Percentiles rank a stretch among this genome's conserved stretches.
These are phyloP conservation scores for Wallacemonas rigidus DNA, from an alignment of 208 protist genomes.

Conservation along the genomic window DNA sequence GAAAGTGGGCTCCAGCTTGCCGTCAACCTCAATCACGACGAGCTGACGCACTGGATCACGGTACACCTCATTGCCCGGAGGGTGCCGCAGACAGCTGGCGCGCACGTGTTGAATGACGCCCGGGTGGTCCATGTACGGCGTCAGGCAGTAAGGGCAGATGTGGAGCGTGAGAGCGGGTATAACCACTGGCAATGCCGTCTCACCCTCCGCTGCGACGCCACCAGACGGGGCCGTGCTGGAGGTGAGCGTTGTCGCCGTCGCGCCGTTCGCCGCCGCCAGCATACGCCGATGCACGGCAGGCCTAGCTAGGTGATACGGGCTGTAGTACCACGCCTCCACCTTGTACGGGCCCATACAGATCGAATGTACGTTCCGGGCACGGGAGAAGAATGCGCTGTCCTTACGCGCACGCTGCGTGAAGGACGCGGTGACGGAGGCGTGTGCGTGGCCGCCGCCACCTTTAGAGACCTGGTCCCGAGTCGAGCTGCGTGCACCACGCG, in stretches of 20 bases:
- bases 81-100: slow-evolving; percentile 88
- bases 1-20: slow-evolving; percentile 96
- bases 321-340: slow-evolving; percentile 98
- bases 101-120: slow-evolving; percentile 82
- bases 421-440: slow-evolving; percentile 65
- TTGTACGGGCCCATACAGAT: slow-evolving; percentile 96
- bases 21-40: slow-evolving; percentile 97
- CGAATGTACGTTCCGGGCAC: slow-evolving; percentile 96
- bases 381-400: slow-evolving; percentile 88
- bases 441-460: slow-evolving; percentile 36
- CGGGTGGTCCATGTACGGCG: slow-evolving; percentile 91
- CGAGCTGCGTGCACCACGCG: slow-evolving; percentile 1
- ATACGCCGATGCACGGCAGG: slow-evolving; percentile 69
- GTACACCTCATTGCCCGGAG: slow-evolving; percentile 90
- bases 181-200: slow-evolving; percentile 23
- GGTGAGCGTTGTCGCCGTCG: slow-evolving; percentile 39
- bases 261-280: slow-evolving; percentile 49
- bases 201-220: slow-evolving; percentile 13
- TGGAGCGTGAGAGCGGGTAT: slow-evolving; percentile 85
- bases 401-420: slow-evolving; percentile 64
- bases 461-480: slow-evolving; percentile 40
- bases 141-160: slow-evolving; percentile 98
- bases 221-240: not conserved
- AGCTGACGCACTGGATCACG: slow-evolving; percentile 84
- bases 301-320: slow-evolving; percentile 94